Evolutionary conservation across 495 filamentous ascomycete species (phyloP), one percentile per base, ranked within the genome.

Genomic region (Aspergillus kassunensis): DNA sequence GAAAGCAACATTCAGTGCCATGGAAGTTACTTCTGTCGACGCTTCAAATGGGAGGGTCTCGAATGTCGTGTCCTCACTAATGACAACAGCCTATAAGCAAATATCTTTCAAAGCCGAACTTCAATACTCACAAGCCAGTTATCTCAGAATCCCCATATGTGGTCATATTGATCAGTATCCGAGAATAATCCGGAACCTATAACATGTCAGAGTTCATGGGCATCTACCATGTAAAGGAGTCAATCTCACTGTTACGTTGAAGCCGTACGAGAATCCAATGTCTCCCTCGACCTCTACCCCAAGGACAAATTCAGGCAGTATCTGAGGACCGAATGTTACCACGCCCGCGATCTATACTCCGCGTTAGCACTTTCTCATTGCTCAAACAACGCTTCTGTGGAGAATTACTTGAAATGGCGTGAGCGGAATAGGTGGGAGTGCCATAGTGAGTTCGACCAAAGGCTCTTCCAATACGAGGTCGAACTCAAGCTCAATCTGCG

Each of bases 261-360:
- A 66, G 27, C 65, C 65, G 37, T 63, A 67, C 29, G 52, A 59
- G 34, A 69, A 69, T 2, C 61, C 53, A 6, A 67, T 42, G 0
- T 55, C 33, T 12, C 56, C 51, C 20, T 40, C 44, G 9, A 65
- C 21, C 15, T 56, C 31, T 3, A 61, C 43, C 0, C 56, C 53
- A 1, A 63, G 20, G 9, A 33, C 46, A 12, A 69, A 30, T 10
- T 39, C 16, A 0, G 64, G 65, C 11, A 49, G 45, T 36, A 67
- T 56, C 9, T 56, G 21, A 9, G 63, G 61, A 21, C 64, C 65
- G 12, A 69, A 62, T 6, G 55, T 53, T 6, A 62, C 59, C 10
- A 67, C 59, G 2, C 57, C 59, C 1, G 65, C 64, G 15, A 69
- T 67, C 57, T 61, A 11, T 12, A 29, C 13, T 4, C 23, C 21